Evolutionary conservation across 306 rosid genomes (phyloP), one percentile per base, ranked within the genome.

Genomic region (Cicer arietinum): DNA sequence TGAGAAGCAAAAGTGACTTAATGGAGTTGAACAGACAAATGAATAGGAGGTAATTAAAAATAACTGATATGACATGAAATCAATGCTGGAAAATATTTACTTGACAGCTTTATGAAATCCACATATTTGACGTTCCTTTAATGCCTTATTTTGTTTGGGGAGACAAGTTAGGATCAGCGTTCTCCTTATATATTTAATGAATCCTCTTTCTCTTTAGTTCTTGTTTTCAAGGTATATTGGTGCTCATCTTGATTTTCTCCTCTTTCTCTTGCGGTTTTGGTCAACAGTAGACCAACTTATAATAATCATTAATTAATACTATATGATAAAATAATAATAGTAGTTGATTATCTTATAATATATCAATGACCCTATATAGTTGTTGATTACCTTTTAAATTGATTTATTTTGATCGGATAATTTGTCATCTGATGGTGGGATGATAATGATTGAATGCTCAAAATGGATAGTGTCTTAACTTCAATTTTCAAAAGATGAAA

Each of bases 401-500:
- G 41, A 58, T 25, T 58, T 10, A 0, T 58, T 10, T 51, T 2
- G 37, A 30, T 30, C 98, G 12, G 90, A 88, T 85, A 92, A 87
- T 70, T 92, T 4, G 37, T 30, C 5, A 1, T 22, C 98, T 70
- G 97, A 93, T 80, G 90, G 89, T 76, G 98, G 91, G 97, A 91
- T 86, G 97, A 93, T 84, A 90, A 90, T 22, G 11, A 63, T 40
- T 63, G 69, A 42, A 91, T 91, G 97, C 90, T 94, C 73, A 86
- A 88, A 75, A 90, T 91, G 86, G 92, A 94, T 69, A 80, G 40
- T 6, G 85, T 67, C 86, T 94, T 44, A 92, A 92, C 96, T 37
- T 90, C 85, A 83, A 85, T 88, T 13, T 87, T 88, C 77, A 91
- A 90, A 80, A 89, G 80, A 74, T 75, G 77, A 90, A 86, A 84